These are phyloP conservation scores for Wickerhamomyces hampshirensis DNA, from an alignment of 805 yeast species.

Conservation along the genomic window DNA sequence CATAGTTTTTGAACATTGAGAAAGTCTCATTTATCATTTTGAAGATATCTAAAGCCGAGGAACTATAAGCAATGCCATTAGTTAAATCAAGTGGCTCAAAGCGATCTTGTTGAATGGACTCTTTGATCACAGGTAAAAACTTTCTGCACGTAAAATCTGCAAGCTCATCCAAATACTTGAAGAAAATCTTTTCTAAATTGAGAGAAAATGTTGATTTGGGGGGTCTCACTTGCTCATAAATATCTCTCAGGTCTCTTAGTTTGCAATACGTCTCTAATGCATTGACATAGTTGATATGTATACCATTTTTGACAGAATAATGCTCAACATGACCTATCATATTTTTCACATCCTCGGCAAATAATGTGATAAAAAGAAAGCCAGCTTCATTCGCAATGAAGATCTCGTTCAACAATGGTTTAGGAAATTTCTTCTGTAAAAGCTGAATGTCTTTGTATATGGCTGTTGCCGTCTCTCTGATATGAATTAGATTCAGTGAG, in stretches of 20 bases:
- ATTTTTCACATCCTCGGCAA: conserved; percentile 47
- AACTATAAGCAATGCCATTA: conserved; percentile 40
- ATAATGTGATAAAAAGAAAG: conserved; percentile 43
- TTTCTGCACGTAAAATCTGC: conserved; percentile 40
- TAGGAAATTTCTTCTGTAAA: conserved; percentile 55
- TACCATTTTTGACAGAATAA: conserved; percentile 27
- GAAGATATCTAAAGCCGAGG: conserved; percentile 66
- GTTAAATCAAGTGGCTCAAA: conserved; percentile 47
- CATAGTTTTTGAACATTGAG: conserved; percentile 49
- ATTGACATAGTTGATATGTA: conserved; percentile 36
- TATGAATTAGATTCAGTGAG: conserved; percentile 48
- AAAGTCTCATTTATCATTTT: conserved; percentile 55
- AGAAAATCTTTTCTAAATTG: conserved; percentile 53
- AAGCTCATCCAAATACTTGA: conserved; percentile 37
- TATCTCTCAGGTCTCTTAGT: conserved; percentile 46
- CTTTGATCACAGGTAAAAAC: conserved; percentile 43
- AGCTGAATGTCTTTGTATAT: conserved; percentile 44
- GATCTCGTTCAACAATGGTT: conserved; percentile 56
- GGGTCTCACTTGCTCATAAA: conserved; percentile 44
- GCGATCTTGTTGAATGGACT: conserved; percentile 54
- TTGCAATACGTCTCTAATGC: conserved; percentile 52
- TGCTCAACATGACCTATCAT: conserved; percentile 47
- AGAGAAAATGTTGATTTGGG: conserved; percentile 32
- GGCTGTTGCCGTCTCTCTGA: conserved; percentile 50
- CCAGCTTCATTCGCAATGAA: conserved; percentile 47